Evolutionary conservation across 371 early-diverging fungal species (phyloP), one percentile per base, ranked within the genome.

Genomic region (Capillidium heterosporum): DNA sequence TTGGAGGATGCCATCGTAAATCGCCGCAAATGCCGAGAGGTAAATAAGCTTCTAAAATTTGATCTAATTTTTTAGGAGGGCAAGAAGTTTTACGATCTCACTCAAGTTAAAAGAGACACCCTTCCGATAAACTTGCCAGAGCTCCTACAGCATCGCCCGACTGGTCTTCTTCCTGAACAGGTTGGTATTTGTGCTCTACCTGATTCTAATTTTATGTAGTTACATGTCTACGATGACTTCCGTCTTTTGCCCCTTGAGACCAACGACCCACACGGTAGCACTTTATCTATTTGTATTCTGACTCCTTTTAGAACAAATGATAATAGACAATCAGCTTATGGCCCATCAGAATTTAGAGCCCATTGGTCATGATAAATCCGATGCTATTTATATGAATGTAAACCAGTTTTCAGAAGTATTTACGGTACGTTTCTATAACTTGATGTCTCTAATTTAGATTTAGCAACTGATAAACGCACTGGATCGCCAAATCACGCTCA

Each of bases 111-210:
- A 8, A 69, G 67, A 43, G 69, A 46, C 28, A 43, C 28, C 1
- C 95, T 87, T 62, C 86, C 89, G 3, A 65, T 81, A 40, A 84
- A 75, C 11, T 72, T 93, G 39, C 95, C 95, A 0, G 93, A 92
- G 29, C 72, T 80, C 4, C 68, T 91, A 19, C 71, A 89, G 40
- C 74, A 87, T 58, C 87, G 87, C 56, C 77, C 84, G 1, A 80
- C 79, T 50, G 92, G 91, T 0, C 72, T 94, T 26, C 76, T 77
- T 28, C 69, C 82, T 0, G 75, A 65, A 29, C 91, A 92, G 63
- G 55, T 86, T 62, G 76, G 80, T 2, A 78, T 87, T 7, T 86
- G 85, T 61, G 17, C 82, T 83, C 59, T 85, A 82, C 60, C 80
- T 60, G 24, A 40, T 51, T 48, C n/a, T n/a, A n/a, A n/a, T n/a